phyloP scores from a whole-genome alignment of 2,329 filamentous ascomycete species.

The Rhynchosporium secalis region DNA sequence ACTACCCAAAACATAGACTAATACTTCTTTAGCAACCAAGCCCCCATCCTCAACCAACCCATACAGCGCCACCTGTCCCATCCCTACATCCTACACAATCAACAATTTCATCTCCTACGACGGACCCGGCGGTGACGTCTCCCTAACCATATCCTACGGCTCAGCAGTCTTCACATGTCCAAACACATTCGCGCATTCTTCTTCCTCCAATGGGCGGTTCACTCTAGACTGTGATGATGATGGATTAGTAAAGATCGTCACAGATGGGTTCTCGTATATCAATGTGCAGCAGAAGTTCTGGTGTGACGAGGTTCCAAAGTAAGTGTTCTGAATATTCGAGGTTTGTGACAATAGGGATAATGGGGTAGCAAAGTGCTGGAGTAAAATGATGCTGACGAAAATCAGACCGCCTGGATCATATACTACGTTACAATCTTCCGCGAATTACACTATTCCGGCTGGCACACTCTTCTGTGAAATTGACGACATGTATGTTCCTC shows the following conservation, averaged over 20 bases:
- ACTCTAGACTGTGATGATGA: slow-evolving; percentile 11
- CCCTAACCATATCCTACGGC: slow-evolving; percentile 9
- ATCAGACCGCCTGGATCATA: not conserved
- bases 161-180: slow-evolving; percentile 7
- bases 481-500: slow-evolving; percentile 11
- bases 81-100: slow-evolving; percentile 11
- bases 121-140: slow-evolving; percentile 12
- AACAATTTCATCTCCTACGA: slow-evolving; percentile 14
- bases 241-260: not conserved
- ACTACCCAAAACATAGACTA: not conserved
- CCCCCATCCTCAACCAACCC: slow-evolving; percentile 4
- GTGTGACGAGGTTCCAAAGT: not conserved
- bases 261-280: slow-evolving; percentile 11
- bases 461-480: slow-evolving; percentile 12
- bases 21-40: not conserved
- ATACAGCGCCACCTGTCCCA: slow-evolving; percentile 3
- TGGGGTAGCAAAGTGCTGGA: not conserved
- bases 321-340: not conserved
- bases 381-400: not conserved
- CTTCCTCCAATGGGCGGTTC: slow-evolving; percentile 3
- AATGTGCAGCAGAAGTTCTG: slow-evolving; percentile 6
- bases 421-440: not conserved
- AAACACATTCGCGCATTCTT: not conserved
- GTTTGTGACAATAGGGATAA: not conserved
- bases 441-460: slow-evolving; percentile 7